Percentiles rank a stretch among this genome's conserved stretches.
Evolutionary conservation across 106 monocot species (phyloP).

Genomic region (Dendrobium officinale): DNA sequence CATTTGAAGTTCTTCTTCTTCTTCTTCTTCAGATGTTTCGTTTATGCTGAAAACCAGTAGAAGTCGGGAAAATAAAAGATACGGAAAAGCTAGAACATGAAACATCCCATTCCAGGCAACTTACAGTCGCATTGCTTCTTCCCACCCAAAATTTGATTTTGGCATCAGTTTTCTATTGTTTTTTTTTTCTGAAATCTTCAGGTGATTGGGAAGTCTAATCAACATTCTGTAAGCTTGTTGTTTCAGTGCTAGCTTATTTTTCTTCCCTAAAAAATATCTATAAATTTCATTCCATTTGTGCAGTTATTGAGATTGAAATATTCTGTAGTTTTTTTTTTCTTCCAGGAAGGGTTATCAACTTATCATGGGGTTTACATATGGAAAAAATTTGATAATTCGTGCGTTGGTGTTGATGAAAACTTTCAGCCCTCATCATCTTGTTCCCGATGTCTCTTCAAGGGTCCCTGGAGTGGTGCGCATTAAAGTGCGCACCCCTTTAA

Average conservation of each 20-base stretch:
- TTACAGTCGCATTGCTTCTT: no score
- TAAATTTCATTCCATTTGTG: background rate
- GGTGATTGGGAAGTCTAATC: background rate
- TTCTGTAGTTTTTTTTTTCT: background rate
- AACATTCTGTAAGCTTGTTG: background rate
- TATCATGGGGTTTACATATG: background rate
- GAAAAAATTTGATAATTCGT: background rate
- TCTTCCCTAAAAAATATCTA: background rate
- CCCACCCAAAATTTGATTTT: no score
- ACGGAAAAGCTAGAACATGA: no score
- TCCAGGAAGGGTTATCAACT: background rate
- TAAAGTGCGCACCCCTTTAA: background rate
- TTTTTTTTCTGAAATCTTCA: background rate
- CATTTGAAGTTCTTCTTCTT: background rate
- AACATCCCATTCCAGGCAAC: no score
- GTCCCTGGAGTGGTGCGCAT: background rate
- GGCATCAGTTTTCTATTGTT: background rate
- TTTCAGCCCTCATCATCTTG: background rate
- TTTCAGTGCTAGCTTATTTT: background rate
- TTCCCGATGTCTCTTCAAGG: background rate
- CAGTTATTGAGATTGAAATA: background rate
- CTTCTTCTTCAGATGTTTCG: no score
- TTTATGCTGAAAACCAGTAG: no score
- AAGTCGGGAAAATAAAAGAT: no score
- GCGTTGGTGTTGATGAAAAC: background rate